A percentile compares a stretch with the other conserved stretches of the same genome.
phyloP scores from a whole-genome alignment of 352 stramenopile species.

The Phytophthora aleatoria region DNA sequence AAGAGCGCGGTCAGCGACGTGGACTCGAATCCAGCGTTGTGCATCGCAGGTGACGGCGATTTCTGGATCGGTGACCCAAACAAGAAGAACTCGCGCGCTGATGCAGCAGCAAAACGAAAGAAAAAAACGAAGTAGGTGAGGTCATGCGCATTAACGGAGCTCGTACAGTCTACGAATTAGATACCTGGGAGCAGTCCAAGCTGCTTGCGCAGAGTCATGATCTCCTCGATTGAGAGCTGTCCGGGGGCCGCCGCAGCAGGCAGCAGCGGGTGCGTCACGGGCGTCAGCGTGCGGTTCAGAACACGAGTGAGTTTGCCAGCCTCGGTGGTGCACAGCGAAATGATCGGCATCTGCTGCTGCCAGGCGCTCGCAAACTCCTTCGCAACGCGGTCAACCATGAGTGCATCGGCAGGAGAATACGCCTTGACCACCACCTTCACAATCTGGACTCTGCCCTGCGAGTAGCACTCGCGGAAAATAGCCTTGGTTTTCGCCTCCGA shows the following conservation, averaged over 20 bases:
- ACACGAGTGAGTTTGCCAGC: conserved; percentile 93
- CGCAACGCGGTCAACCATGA: conserved; percentile 81
- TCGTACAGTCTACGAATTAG: conserved; percentile 40
- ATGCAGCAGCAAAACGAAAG: conserved; percentile 17
- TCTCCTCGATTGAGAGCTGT: conserved; percentile 94
- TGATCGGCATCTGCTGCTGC: conserved; percentile 89
- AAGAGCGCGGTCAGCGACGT: conserved; percentile 83
- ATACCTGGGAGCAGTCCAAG: conserved; percentile 86
- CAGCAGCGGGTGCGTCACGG: conserved; percentile 94
- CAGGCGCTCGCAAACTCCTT: conserved; percentile 57
- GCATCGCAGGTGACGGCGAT: conserved; percentile 97
- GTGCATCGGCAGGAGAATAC: conserved; percentile 79
- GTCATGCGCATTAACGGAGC: conserved; percentile 28
- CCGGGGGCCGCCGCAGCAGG: conserved; percentile 94
- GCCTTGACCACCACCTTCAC: conserved; percentile 93
- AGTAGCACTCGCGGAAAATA: conserved; percentile 79
- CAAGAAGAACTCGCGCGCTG: conserved; percentile 91
- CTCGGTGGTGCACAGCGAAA: conserved; percentile 94
- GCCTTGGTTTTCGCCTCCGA: conserved; percentile 48
- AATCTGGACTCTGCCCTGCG: conserved; percentile 75
- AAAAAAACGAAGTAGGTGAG: conserved; percentile 21
- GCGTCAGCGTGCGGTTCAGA: conserved; percentile 95
- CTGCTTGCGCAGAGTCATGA: conserved; percentile 88
- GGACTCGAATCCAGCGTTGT: conserved; percentile 94
- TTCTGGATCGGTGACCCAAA: conserved; percentile 96